phyloP scores from a whole-genome alignment of 2,329 filamentous ascomycete species.

The Clonostachys rosea region DNA sequence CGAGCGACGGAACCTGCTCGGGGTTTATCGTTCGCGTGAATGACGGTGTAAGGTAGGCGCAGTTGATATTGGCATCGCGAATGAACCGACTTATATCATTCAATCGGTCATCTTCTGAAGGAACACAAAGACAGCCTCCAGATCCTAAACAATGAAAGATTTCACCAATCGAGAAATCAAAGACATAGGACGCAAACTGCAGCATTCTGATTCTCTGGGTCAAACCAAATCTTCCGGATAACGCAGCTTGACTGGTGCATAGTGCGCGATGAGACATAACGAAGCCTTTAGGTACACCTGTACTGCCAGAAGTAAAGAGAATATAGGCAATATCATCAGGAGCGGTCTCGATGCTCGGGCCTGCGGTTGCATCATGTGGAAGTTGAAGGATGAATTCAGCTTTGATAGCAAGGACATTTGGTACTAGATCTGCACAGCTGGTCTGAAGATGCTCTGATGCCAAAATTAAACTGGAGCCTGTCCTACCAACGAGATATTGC shows the following conservation, averaged over 20 bases:
- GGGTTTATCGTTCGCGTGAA: not conserved
- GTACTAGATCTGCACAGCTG: conserved; percentile 10
- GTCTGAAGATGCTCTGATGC: conserved; percentile 5
- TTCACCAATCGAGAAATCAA: not conserved
- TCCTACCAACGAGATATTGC: conserved; percentile 5
- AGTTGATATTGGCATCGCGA: not conserved
- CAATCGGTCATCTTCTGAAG: not conserved
- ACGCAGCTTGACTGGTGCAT: not conserved
- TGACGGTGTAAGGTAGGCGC: not conserved
- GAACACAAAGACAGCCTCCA: not conserved
- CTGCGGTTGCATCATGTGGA: conserved; percentile 10
- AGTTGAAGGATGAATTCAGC: not conserved
- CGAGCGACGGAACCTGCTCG: not conserved
- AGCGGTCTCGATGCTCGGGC: not conserved
- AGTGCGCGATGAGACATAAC: conserved; percentile 10
- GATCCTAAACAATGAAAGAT: not conserved
- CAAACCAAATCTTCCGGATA: not conserved
- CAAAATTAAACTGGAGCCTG: conserved; percentile 3
- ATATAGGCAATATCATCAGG: conserved; percentile 6
- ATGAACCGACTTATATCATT: not conserved
- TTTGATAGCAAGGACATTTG: conserved; percentile 3
- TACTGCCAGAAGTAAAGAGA: conserved; percentile 11
- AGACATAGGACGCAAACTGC: not conserved
- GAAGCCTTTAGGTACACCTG: conserved; percentile 12
- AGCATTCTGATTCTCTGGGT: conserved; percentile 33